phyloP scores from a whole-genome alignment of 129 eudicot genomes.

The Artemisia annua region DNA sequence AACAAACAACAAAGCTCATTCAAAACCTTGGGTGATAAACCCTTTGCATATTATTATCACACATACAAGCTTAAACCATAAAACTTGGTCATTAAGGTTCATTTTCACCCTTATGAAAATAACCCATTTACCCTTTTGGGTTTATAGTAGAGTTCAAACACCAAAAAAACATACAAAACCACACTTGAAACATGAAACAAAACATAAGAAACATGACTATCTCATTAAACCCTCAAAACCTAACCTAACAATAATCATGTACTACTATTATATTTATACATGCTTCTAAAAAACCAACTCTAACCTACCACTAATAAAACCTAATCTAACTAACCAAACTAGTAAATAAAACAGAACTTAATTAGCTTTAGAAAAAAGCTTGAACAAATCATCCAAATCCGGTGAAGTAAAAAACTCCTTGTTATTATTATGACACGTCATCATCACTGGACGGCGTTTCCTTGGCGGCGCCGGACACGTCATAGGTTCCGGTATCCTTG shows the following conservation, averaged over 20 bases:
- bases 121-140: constrained; percentile 40
- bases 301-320: constrained; percentile 29
- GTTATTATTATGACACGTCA: constrained; percentile 44
- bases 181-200: constrained; percentile 21
- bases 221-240: constrained; percentile 36
- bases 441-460: constrained; percentile 54
- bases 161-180: constrained; percentile 14
- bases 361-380: constrained; percentile 28
- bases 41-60: constrained; percentile 25
- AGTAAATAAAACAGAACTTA: constrained; percentile 10
- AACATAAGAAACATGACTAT: constrained; percentile 22
- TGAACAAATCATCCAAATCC: constrained; percentile 77
- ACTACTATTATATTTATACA: constrained; percentile 31
- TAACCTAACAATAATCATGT: constrained; percentile 29
- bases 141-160: constrained; percentile 1
- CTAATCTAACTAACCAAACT: constrained; percentile 29
- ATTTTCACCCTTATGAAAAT: constrained; percentile 28
- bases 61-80: constrained; percentile 32
- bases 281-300: constrained; percentile 32
- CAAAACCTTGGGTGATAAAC: constrained; percentile 36
- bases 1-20: constrained; percentile 21
- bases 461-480: constrained; percentile 79
- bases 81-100: constrained; percentile 35
- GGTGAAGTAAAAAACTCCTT: constrained; percentile 76
- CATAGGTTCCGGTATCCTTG: constrained; percentile 56